Evolutionary conservation across 306 rosid species (phyloP).

Genomic region (Vachellia collinsii): DNA sequence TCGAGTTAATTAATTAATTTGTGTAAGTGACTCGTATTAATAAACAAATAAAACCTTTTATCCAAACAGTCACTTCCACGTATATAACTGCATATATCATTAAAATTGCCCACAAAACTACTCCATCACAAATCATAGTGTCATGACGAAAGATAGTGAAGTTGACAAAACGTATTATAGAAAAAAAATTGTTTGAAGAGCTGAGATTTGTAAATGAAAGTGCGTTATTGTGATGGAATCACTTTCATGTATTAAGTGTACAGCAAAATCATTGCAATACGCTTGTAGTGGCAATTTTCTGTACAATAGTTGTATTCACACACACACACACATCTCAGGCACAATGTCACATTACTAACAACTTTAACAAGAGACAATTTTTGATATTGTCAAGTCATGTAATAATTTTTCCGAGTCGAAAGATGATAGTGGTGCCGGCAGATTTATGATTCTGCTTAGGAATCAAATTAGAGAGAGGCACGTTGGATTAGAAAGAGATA

Average conservation of each 20-base stretch:
- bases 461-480: slow-evolving; percentile 40
- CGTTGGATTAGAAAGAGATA: slow-evolving; percentile 32
- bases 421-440: slow-evolving; percentile 60
- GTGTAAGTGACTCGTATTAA: background rate
- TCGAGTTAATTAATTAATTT: background rate
- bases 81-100: background rate
- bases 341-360: slow-evolving; percentile 59
- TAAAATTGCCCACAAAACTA: background rate
- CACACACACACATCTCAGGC: slow-evolving; percentile 39
- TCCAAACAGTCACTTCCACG: background rate
- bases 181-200: slow-evolving; percentile 9
- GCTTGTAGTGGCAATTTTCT: background rate
- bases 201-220: slow-evolving; percentile 27
- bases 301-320: background rate
- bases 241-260: background rate
- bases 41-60: background rate
- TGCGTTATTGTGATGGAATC: slow-evolving; percentile 35
- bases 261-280: background rate
- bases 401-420: slow-evolving; percentile 47
- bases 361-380: slow-evolving; percentile 50
- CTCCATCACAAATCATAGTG: background rate
- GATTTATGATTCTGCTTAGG: slow-evolving; percentile 36
- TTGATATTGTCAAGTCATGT: slow-evolving; percentile 46
- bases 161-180: slow-evolving; percentile 24
- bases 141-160: slow-evolving; percentile 5